Evolutionary conservation across 768 basidiomycete genomes (phyloP).

Genomic region (Kondoa malvinella): DNA sequence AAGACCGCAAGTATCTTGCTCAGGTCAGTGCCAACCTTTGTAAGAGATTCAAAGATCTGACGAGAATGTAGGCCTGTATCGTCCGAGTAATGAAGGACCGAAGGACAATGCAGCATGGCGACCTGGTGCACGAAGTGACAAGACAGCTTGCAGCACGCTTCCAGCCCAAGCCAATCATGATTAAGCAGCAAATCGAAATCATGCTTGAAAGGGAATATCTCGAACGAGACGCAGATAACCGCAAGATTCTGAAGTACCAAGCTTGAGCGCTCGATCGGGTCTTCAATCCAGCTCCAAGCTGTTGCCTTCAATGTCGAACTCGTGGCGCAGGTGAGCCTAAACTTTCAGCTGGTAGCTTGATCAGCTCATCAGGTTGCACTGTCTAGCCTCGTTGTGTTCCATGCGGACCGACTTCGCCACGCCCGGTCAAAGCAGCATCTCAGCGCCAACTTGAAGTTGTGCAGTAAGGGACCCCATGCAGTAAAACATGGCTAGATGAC

Average conservation of each 20-base stretch:
- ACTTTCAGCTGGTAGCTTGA: too few relatives aligned
- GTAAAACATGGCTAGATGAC: too few relatives aligned
- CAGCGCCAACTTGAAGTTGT: too few relatives aligned
- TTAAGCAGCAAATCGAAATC: slow-evolving; percentile 85
- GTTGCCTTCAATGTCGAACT: too few relatives aligned
- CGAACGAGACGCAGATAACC: slow-evolving; percentile 57
- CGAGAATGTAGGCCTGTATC: slow-evolving; percentile 59
- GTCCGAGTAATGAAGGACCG: slow-evolving; percentile 95
- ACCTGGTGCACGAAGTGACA: slow-evolving; percentile 77
- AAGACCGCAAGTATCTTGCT: slow-evolving; percentile 71
- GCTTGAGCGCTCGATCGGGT: slow-evolving; percentile 1
- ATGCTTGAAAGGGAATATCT: slow-evolving; percentile 96
- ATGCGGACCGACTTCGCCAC: too few relatives aligned
- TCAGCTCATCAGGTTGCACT: too few relatives aligned
- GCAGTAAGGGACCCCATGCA: too few relatives aligned
- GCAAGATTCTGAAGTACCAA: slow-evolving; percentile 22
- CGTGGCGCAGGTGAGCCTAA: too few relatives aligned
- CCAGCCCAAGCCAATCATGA: slow-evolving; percentile 61
- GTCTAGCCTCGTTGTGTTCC: too few relatives aligned
- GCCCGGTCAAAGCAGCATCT: too few relatives aligned
- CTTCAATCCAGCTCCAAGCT: too few relatives aligned
- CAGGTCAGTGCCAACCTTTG: slow-evolving; percentile 43
- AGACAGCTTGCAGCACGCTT: slow-evolving; percentile 70
- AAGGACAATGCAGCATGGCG: slow-evolving; percentile 72
- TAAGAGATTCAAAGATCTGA: neutral